phyloP scores from a whole-genome alignment of 78 protist species.

The Planoprotostelium fungivorum region DNA sequence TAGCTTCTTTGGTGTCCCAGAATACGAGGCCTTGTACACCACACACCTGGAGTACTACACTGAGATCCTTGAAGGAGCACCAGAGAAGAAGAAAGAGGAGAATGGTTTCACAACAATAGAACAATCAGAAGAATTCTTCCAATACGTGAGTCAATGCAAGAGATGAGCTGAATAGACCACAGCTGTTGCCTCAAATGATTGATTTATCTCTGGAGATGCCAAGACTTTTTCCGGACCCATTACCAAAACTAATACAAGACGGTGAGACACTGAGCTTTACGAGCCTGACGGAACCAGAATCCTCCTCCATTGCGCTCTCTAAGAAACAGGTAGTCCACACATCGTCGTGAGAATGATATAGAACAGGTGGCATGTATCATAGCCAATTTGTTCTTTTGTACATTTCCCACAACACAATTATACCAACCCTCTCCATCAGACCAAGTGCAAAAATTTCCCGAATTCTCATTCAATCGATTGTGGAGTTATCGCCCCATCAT shows the following conservation, averaged over 20 bases:
- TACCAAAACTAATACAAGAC: neutral
- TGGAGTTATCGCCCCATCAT: neutral
- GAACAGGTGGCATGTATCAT: neutral
- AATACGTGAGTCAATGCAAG: neutral
- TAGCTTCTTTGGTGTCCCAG: neutral
- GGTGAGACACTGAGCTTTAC: no score
- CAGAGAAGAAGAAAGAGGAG: neutral
- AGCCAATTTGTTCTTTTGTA: neutral
- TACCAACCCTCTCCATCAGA: neutral
- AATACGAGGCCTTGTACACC: neutral
- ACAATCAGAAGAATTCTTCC: neutral
- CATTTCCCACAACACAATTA: neutral
- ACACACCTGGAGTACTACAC: neutral
- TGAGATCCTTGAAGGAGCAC: neutral
- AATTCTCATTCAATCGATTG: neutral
- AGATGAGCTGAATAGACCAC: neutral
- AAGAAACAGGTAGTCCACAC: neutral
- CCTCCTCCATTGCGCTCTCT: neutral
- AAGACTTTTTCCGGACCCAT: neutral
- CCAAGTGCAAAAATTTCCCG: neutral
- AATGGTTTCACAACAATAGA: neutral
- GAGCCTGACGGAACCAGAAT: no score
- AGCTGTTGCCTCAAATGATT: neutral
- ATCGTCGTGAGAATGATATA: neutral
- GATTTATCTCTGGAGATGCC: neutral